Evolutionary conservation across 495 filamentous ascomycete species (phyloP).

Genomic region (Talaromyces liani): DNA sequence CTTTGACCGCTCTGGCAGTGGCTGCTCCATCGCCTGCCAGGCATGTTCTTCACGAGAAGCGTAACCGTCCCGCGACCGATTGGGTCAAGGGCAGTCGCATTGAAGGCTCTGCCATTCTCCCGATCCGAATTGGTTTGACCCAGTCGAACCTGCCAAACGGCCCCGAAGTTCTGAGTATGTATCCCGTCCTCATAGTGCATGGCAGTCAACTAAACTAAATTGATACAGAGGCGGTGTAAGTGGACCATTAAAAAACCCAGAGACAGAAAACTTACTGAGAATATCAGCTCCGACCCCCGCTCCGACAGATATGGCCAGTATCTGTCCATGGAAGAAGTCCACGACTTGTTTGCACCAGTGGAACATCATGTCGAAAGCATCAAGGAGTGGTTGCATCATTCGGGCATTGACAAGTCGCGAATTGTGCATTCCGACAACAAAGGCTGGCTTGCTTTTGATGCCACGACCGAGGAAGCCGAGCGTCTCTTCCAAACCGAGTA

Average conservation of each 20-base stretch:
- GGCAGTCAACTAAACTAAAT: not conserved
- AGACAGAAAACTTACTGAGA: not conserved
- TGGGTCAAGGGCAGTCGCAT: constrained; percentile 28
- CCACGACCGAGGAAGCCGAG: constrained; percentile 48
- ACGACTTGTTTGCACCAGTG: constrained; percentile 4
- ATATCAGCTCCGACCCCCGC: constrained; percentile 4
- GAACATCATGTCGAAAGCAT: constrained; percentile 1
- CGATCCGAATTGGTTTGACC: constrained; percentile 23
- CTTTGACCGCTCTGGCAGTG: constrained; percentile 20
- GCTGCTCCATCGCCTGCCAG: constrained; percentile 27
- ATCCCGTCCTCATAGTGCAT: not conserved
- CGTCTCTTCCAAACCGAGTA: constrained; percentile 52
- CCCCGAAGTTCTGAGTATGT: constrained; percentile 17
- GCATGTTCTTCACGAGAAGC: constrained; percentile 36
- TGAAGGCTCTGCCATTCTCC: constrained; percentile 15
- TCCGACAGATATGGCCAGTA: constrained; percentile 7
- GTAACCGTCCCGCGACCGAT: constrained; percentile 17
- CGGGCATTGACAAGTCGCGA: constrained; percentile 41
- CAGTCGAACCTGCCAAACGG: constrained; percentile 25
- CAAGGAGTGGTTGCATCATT: constrained; percentile 9
- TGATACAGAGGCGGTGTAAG: constrained; percentile 6
- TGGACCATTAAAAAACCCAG: not conserved
- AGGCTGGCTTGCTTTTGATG: constrained; percentile 52
- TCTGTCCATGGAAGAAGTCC: constrained; percentile 8
- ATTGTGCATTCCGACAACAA: constrained; percentile 42